Base-by-base conservation (phyloP, 306 rosid genomes). In the Comarum palustre region DNA sequence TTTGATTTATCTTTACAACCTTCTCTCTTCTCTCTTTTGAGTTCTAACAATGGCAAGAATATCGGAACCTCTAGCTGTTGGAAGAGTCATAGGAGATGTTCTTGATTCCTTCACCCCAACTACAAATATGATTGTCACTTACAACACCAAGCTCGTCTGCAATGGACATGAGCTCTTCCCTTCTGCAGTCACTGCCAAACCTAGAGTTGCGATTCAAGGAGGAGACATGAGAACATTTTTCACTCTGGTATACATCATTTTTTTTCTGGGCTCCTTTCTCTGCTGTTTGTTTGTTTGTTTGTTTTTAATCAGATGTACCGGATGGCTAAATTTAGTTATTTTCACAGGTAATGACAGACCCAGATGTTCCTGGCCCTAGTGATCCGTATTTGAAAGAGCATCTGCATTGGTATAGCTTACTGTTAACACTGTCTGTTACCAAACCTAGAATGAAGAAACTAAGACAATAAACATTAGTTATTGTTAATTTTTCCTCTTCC, bases 281-380 rank as follows among this genome's bases (percentile, higher is more conserved):
- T 3, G 25, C 12, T 15, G 45, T 15, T 16, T 42, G 13, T 0
- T 29, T 25, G 1, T 22, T 2, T 8, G 12, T 2, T 20, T 22
- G 31, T 58, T 19, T 27, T 58, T 58, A 4, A 27, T 58, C 64
- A 58, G 38, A 58, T 58, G 38, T 58, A 58, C n/a, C 9, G 27
- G 12, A 27, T 58, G 4, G n/a, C 64, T 58, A 14, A 41, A 13
- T 41, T 41, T 10, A 41, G 4, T 41, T 9, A 41, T 10, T 41
- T 41, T 79, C 84, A 60, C 81, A 91, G 97, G 79, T 91, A 25
- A 86, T 91, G 96, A 86, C 88, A 25, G 97, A 91, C 58, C 97
- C 96, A 9, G 97, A 91, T 86, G 91, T 86, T 58, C 96, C 97
- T 68, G 96, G 96, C 75, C 97, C 97, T 19, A 91, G 97, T 84